A percentile compares a stretch with the other conserved stretches of the same genome.
These are phyloP conservation scores for Paraconiothyrium brasiliense DNA, from an alignment of 2,329 filamentous ascomycete species.

Conservation along the genomic window DNA sequence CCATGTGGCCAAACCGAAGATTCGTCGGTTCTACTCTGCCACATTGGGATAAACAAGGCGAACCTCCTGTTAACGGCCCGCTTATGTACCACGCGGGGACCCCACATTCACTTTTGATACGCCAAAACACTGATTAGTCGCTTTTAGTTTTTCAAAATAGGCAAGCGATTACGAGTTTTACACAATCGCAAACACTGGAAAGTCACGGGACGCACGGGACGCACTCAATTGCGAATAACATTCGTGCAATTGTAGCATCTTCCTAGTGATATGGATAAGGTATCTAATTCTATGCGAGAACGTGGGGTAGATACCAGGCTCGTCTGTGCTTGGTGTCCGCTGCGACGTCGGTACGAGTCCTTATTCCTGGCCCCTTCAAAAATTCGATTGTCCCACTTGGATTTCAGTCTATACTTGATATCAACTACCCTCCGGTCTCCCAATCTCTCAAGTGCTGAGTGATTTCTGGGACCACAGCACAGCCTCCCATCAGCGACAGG, in stretches of 20 bases:
- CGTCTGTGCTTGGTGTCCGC: no score
- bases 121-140: no score
- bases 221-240: not conserved
- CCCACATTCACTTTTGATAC: no score
- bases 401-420: not conserved
- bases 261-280: no score
- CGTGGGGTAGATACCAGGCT: no score
- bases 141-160: not conserved
- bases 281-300: no score
- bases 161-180: constrained; percentile 1
- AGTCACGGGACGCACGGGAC: not conserved
- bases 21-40: not conserved
- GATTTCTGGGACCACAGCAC: not conserved
- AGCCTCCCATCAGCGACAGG: not conserved
- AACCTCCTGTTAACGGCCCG: no score
- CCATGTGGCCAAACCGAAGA: no score
- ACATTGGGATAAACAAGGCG: no score
- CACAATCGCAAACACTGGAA: not conserved
- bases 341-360: no score
- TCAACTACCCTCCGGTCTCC: not conserved
- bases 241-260: not conserved
- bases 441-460: not conserved
- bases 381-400: not conserved
- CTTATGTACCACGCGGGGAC: no score
- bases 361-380: not conserved